phyloP scores from a whole-genome alignment of 768 basidiomycete species.

The Lentinula boryana region DNA sequence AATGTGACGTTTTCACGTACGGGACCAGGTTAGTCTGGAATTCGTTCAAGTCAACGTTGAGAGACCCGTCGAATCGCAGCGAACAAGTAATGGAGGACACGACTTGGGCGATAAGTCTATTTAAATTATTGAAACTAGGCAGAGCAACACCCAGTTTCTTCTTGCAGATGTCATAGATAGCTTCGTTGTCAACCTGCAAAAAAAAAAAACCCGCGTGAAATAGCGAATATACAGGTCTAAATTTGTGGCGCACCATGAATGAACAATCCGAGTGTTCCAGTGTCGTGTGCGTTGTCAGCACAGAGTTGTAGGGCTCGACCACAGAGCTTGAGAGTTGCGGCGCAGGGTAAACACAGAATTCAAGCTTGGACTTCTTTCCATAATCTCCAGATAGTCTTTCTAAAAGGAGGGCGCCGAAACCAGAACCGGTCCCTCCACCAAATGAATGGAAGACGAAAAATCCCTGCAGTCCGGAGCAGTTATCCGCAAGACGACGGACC shows the following conservation, averaged over 20 bases:
- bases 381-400: constrained; percentile 96
- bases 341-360: constrained; percentile 96
- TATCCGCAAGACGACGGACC: constrained; percentile 90
- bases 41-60: constrained; percentile 96
- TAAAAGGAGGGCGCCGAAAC: constrained; percentile 93
- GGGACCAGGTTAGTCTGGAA: constrained; percentile 99
- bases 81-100: constrained; percentile 98
- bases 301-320: constrained; percentile 97
- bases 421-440: constrained; percentile 98
- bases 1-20: constrained; percentile 38
- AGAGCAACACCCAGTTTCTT: constrained; percentile 79
- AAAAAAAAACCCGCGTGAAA: not conserved
- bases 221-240: not conserved
- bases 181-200: constrained; percentile 75
- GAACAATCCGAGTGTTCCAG: constrained; percentile 99
- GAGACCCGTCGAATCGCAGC: constrained; percentile 92
- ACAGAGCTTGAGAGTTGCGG: constrained; percentile 91
- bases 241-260: constrained; percentile 70
- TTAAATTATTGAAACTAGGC: constrained; percentile 91
- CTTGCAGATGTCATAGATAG: constrained; percentile 94
- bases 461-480: constrained; percentile 94
- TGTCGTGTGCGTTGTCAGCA: constrained; percentile 96
- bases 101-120: constrained; percentile 96
- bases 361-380: constrained; percentile 98
- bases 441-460: constrained; percentile 99